Conservation (phyloP, 768 basidiomycete genomes). For the Boletus patriciae region DNA sequence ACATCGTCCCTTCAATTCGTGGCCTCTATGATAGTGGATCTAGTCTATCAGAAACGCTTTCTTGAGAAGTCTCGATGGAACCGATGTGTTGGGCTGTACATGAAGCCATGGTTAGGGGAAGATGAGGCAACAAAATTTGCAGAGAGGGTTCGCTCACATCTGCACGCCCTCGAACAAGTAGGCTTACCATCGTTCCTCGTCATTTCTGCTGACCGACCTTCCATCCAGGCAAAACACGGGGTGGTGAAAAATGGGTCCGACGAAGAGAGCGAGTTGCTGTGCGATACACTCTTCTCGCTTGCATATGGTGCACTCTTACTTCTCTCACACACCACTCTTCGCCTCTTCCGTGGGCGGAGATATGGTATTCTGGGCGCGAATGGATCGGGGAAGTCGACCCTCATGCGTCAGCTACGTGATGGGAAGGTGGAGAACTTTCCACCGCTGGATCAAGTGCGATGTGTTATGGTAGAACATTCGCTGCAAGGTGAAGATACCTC, state of each 20-base stretch:
- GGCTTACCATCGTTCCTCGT: constrained; percentile 15
- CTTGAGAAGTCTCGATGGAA: constrained; percentile 58
- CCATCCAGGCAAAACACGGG: constrained; percentile 58
- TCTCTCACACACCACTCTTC: constrained; percentile 89
- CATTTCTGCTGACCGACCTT: constrained; percentile 9
- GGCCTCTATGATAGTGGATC: constrained; percentile 73
- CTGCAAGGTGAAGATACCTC: constrained; percentile 92
- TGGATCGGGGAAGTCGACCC: constrained; percentile 93
- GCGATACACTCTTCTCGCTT: constrained; percentile 92
- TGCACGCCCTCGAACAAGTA: constrained; percentile 74
- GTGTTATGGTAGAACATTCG: constrained; percentile 97
- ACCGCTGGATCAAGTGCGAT: constrained; percentile 77
- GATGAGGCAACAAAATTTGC: constrained; percentile 51
- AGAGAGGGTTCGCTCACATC: constrained; percentile 67
- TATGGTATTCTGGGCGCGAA: constrained; percentile 98
- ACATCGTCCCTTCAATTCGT: constrained; percentile 66
- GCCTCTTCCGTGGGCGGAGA: constrained; percentile 84
- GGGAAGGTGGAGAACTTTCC: constrained; percentile 98
- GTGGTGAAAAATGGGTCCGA: constrained; percentile 41
- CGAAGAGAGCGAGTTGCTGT: constrained; percentile 83
- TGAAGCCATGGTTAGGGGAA: constrained; percentile 68
- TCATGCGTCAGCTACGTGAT: constrained; percentile 93
- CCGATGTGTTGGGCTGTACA: constrained; percentile 69
- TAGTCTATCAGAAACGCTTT: constrained; percentile 62
- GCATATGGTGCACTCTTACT: constrained; percentile 94